Conservation (phyloP, 139 green algal genomes). For the Closterium sp. region DNA sequence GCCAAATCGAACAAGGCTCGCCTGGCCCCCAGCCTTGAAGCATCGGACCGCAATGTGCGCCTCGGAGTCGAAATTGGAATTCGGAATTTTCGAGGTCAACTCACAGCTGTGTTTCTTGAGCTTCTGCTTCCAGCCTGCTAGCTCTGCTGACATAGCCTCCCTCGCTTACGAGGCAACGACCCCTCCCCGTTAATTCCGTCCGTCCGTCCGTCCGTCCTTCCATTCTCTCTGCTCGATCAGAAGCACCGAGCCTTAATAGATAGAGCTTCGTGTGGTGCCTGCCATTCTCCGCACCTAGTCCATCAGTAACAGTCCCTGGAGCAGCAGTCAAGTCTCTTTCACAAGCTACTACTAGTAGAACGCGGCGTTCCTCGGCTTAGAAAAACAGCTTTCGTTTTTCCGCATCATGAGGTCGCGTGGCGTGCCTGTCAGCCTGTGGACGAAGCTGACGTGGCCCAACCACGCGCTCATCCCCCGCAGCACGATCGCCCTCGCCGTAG, state of each 20-base stretch:
- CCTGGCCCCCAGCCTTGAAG: not conserved
- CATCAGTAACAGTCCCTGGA: no score
- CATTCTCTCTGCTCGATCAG: not conserved
- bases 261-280: no score
- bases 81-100: not conserved
- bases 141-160: no score
- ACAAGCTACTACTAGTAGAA: no score
- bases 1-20: not conserved
- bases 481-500: not conserved
- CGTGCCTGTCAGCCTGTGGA: not conserved
- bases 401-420: not conserved
- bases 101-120: not conserved
- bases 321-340: no score
- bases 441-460: not conserved
- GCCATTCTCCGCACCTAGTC: no score
- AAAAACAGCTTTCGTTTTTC: no score
- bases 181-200: not conserved
- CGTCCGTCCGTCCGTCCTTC: not conserved
- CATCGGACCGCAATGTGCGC: not conserved
- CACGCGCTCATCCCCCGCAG: not conserved
- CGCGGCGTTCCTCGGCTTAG: no score
- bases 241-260: not conserved
- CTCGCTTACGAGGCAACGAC: no score
- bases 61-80: not conserved
- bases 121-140: not conserved